Conservation (phyloP, 805 yeast genomes). For the Dipodascus geniculatus region DNA sequence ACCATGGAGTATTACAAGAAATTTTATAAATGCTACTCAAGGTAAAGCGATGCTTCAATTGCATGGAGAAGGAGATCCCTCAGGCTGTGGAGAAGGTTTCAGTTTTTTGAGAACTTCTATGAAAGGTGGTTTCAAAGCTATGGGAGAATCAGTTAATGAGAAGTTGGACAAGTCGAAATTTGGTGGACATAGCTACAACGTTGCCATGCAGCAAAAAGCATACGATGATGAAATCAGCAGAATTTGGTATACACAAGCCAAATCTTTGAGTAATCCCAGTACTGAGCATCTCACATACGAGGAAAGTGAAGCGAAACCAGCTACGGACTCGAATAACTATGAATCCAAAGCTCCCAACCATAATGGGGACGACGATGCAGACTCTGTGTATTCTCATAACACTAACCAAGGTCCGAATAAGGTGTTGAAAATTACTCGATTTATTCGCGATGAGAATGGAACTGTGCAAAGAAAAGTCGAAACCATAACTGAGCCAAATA, state of each 20-base stretch:
- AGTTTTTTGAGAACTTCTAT: slow-evolving; percentile 84
- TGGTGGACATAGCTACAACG: slow-evolving; percentile 64
- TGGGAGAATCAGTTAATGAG: slow-evolving; percentile 29
- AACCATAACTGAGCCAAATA: slow-evolving; percentile 70
- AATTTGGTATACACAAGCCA: slow-evolving; percentile 81
- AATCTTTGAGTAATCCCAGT: slow-evolving; percentile 38
- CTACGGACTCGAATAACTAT: slow-evolving; percentile 1
- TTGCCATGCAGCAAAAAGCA: slow-evolving; percentile 76
- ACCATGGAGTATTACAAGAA: slow-evolving; percentile 89
- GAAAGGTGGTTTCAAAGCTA: slow-evolving; percentile 75
- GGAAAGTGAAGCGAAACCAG: slow-evolving; percentile 21
- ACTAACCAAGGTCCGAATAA: slow-evolving; percentile 23
- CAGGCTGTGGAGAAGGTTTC: slow-evolving; percentile 81
- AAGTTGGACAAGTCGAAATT: slow-evolving; percentile 32
- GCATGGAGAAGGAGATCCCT: slow-evolving; percentile 90
- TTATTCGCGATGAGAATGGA: slow-evolving; percentile 75
- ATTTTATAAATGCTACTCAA: slow-evolving; percentile 87
- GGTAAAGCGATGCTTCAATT: slow-evolving; percentile 95
- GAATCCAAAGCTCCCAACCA: slow-evolving; percentile 13
- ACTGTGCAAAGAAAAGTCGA: slow-evolving; percentile 73
- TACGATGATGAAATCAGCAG: slow-evolving; percentile 83
- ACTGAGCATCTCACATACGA: slow-evolving; percentile 25
- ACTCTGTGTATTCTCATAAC: slow-evolving; percentile 20
- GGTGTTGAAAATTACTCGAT: slow-evolving; percentile 57
- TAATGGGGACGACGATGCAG: slow-evolving; percentile 29